Conservation (phyloP, 2,329 filamentous ascomycete genomes). For the Trichoderma atroviride region DNA sequence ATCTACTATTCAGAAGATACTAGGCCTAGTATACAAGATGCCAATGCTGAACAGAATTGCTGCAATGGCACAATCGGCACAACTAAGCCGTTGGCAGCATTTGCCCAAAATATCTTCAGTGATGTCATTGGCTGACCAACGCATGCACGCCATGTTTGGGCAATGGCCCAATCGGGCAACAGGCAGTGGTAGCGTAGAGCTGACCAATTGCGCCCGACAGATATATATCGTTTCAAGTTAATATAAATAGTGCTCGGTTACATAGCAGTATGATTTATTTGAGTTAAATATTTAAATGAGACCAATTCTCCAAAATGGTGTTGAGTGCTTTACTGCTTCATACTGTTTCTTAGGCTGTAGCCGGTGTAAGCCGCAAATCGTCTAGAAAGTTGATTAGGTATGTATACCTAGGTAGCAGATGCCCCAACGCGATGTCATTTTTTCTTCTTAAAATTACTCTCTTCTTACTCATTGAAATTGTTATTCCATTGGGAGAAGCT, state of each 20-base stretch:
- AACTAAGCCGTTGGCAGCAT: background rate
- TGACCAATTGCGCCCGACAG: background rate
- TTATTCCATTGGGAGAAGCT: no score
- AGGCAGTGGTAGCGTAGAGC: background rate
- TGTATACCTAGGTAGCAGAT: background rate
- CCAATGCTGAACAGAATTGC: background rate
- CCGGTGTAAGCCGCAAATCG: background rate
- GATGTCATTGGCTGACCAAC: background rate
- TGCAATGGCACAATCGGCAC: background rate
- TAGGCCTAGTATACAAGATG: background rate
- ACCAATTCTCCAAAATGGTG: background rate
- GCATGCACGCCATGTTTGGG: background rate
- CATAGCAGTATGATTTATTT: no score
- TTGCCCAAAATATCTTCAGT: background rate
- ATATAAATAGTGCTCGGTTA: background rate
- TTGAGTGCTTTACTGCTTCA: background rate
- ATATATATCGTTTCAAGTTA: background rate
- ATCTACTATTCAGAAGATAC: background rate
- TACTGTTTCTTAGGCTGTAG: background rate
- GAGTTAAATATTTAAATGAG: background rate
- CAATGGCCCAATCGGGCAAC: conserved; percentile 1
- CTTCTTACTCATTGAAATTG: background rate
- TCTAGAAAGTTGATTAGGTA: background rate
- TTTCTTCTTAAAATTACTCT: background rate
- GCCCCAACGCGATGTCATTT: background rate